Percentiles rank a stretch among this genome's conserved stretches.
These are phyloP conservation scores for Cercospora sp. DNA, from an alignment of 2,329 filamentous ascomycete species.

Conservation along the genomic window DNA sequence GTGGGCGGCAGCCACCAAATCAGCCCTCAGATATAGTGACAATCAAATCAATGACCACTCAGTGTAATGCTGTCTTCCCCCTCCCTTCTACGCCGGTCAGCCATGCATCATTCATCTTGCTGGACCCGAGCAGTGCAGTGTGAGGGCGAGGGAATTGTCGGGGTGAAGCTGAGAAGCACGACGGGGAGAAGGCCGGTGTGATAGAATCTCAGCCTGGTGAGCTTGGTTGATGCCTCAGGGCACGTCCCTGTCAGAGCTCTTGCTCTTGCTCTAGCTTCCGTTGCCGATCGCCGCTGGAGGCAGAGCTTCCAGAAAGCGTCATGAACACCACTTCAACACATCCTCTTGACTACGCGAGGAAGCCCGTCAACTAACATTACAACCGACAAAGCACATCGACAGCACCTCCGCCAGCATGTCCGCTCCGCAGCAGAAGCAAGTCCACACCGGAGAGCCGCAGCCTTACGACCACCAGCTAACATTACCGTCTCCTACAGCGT, in stretches of 20 bases:
- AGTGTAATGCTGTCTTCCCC: background rate
- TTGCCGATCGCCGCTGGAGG: background rate
- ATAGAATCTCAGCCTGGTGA: background rate
- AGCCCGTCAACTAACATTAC: background rate
- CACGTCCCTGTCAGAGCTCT: background rate
- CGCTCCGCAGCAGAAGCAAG: slow-evolving; percentile 7
- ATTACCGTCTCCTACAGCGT: background rate
- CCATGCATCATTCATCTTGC: background rate
- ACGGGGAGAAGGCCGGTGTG: background rate
- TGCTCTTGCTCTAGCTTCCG: background rate
- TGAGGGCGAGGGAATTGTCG: background rate
- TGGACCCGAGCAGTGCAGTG: background rate
- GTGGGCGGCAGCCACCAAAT: background rate
- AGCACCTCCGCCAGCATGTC: slow-evolving; percentile 1
- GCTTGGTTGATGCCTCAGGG: background rate
- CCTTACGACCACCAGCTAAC: background rate
- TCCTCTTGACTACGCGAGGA: background rate
- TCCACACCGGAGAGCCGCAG: background rate
- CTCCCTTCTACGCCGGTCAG: background rate
- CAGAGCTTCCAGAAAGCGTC: background rate
- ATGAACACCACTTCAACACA: background rate
- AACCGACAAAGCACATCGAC: background rate
- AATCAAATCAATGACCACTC: background rate
- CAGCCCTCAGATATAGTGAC: background rate
- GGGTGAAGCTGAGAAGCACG: background rate